Conservation (phyloP, 495 filamentous ascomycete genomes). For the Penicillium odoratum region DNA sequence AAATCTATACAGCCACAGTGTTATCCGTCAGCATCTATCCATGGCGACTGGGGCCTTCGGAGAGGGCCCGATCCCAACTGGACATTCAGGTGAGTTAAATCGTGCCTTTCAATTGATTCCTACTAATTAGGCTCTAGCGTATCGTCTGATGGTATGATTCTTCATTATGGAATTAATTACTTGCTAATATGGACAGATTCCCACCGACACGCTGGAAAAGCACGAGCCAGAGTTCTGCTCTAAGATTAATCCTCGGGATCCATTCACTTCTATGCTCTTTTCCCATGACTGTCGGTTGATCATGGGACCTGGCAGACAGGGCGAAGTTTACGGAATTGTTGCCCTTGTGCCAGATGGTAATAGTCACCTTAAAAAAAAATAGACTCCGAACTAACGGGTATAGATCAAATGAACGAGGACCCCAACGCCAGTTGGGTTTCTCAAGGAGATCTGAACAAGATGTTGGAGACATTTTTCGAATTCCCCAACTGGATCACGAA, state of each 20-base stretch:
- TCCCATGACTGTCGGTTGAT: conserved; percentile 25
- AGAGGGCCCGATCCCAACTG: conserved; percentile 16
- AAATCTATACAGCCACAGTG: conserved; percentile 15
- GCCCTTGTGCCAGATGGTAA: conserved; percentile 25
- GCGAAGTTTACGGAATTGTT: conserved; percentile 24
- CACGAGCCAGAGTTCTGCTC: conserved; percentile 24
- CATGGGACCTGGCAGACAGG: conserved; percentile 26
- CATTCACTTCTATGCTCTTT: conserved; percentile 25
- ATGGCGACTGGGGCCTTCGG: too few species aligned
- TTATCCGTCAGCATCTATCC: conserved; percentile 15
- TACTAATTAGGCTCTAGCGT: conserved; percentile 10
- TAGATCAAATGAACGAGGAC: conserved; percentile 30
- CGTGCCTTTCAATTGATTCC: background rate
- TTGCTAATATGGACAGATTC: conserved; percentile 15
- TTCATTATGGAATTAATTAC: too few species aligned
- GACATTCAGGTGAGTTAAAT: conserved; percentile 23
- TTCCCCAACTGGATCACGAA: conserved; percentile 33
- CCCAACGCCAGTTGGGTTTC: conserved; percentile 20
- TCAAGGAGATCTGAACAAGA: conserved; percentile 32
- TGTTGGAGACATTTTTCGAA: conserved; percentile 38
- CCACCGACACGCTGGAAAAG: conserved; percentile 17
- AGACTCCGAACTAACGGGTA: background rate
- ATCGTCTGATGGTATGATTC: conserved; percentile 24
- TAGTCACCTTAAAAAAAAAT: background rate
- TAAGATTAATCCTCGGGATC: conserved; percentile 26